A percentile compares a stretch with the other conserved stretches of the same genome.
Evolutionary conservation across 2,329 filamentous ascomycete genomes (phyloP).

Genomic region (Coniosporium tulheliwenetii): DNA sequence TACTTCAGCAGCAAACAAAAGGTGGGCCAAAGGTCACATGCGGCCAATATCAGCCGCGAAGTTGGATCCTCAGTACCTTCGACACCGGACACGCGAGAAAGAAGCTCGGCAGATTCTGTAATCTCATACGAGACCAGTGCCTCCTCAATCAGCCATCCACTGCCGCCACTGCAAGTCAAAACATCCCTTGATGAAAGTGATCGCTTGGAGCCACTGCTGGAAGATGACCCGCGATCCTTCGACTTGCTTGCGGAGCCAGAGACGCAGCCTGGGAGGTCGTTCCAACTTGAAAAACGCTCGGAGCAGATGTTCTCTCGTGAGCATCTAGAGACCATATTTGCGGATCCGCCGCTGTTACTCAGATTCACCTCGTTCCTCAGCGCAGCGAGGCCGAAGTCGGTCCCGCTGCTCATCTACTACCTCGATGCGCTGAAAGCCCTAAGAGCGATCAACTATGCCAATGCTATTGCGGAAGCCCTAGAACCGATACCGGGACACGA

Average conservation of each 20-base stretch:
- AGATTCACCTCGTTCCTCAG: slow-evolving; percentile 54
- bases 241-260: slow-evolving; percentile 30
- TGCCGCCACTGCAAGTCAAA: slow-evolving; percentile 28
- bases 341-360: slow-evolving; percentile 44
- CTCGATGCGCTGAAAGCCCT: slow-evolving; percentile 56
- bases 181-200: slow-evolving; percentile 23
- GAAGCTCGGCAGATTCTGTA: slow-evolving; percentile 17
- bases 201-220: slow-evolving; percentile 29
- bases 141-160: slow-evolving; percentile 15
- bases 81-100: slow-evolving; percentile 11
- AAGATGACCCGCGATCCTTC: slow-evolving; percentile 37
- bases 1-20: no score
- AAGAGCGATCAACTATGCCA: slow-evolving; percentile 54
- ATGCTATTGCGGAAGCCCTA: slow-evolving; percentile 48
- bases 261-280: slow-evolving; percentile 16
- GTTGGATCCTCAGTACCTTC: slow-evolving; percentile 1
- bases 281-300: slow-evolving; percentile 47
- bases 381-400: slow-evolving; percentile 41
- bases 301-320: slow-evolving; percentile 50
- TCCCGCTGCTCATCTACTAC: slow-evolving; percentile 55
- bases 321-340: slow-evolving; percentile 50
- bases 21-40: no score
- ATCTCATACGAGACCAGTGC: slow-evolving; percentile 19
- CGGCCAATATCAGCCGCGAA: background rate
- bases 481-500: slow-evolving; percentile 38